Percentiles rank a stretch among this genome's conserved stretches.
phyloP scores from a whole-genome alignment of 106 monocot genomes.

The Alisma plantagoaquatica region DNA sequence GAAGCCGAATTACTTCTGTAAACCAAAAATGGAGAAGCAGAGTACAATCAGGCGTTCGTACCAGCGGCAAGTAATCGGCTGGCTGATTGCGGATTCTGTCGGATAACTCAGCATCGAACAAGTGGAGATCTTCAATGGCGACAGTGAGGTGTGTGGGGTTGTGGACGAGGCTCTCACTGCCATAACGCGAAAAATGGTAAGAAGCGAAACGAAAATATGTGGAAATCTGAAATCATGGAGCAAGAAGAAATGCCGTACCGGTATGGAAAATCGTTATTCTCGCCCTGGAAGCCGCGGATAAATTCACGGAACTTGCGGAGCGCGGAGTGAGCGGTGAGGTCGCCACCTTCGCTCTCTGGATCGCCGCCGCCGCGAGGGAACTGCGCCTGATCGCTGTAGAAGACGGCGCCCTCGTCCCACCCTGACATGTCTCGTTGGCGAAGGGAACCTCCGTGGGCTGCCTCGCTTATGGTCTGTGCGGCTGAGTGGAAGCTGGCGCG shows the following conservation, averaged over 20 bases:
- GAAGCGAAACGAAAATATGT: not conserved
- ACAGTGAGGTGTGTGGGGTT: slow-evolving; percentile 55
- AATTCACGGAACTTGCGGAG: slow-evolving; percentile 99
- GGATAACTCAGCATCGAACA: slow-evolving; percentile 80
- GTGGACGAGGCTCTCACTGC: slow-evolving; percentile 79
- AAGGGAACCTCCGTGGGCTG: too few relatives aligned
- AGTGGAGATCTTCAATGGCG: slow-evolving; percentile 79
- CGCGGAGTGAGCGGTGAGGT: slow-evolving; percentile 73
- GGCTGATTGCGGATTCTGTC: slow-evolving; percentile 80
- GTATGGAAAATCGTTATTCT: slow-evolving; percentile 77
- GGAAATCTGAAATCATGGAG: not conserved
- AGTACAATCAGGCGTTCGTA: slow-evolving; percentile 3
- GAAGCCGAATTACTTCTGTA: not conserved
- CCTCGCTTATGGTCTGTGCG: too few relatives aligned
- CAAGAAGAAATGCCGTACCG: slow-evolving; percentile 24
- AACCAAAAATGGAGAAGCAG: not conserved
- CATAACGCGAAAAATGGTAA: not conserved
- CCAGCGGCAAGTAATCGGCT: slow-evolving; percentile 82
- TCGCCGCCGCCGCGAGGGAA: slow-evolving; percentile 76
- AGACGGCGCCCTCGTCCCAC: slow-evolving; percentile 94
- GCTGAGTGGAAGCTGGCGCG: too few relatives aligned
- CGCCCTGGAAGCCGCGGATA: slow-evolving; percentile 75
- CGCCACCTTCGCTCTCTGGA: slow-evolving; percentile 40
- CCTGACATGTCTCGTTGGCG: slow-evolving; percentile 91
- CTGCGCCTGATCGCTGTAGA: slow-evolving; percentile 98